A percentile compares a stretch with the other conserved stretches of the same genome.
Conservation (phyloP, 2,329 filamentous ascomycete genomes). For the Rachicladosporium sp. region DNA sequence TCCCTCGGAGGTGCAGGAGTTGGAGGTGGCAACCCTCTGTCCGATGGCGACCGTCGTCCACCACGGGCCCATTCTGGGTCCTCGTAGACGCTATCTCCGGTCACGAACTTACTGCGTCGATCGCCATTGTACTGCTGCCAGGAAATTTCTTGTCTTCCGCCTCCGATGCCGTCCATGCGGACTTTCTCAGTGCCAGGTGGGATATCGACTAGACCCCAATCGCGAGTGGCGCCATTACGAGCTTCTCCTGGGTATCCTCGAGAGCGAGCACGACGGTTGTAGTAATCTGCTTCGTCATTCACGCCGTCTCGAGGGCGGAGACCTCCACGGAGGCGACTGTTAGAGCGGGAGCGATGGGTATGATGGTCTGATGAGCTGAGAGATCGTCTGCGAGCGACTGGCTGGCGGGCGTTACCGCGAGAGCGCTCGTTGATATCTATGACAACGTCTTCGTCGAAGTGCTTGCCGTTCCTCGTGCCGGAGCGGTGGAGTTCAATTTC, state of each 20-base stretch:
- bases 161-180: slow-evolving; percentile 68
- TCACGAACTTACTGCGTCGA: slow-evolving; percentile 59
- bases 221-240: slow-evolving; percentile 58
- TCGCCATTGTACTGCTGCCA: slow-evolving; percentile 74
- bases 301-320: slow-evolving; percentile 42
- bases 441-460: slow-evolving; percentile 54
- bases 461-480: slow-evolving; percentile 33
- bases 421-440: slow-evolving; percentile 29
- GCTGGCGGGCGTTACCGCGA: slow-evolving; percentile 30
- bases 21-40: slow-evolving; percentile 13
- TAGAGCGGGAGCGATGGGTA: slow-evolving; percentile 24
- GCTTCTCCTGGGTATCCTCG: slow-evolving; percentile 62
- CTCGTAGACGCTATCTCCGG: slow-evolving; percentile 46
- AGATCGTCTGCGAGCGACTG: slow-evolving; percentile 14
- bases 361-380: slow-evolving; percentile 18
- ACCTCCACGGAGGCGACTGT: slow-evolving; percentile 21
- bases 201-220: slow-evolving; percentile 74
- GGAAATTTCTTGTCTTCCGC: slow-evolving; percentile 59
- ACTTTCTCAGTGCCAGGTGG: slow-evolving; percentile 72
- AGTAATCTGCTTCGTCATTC: slow-evolving; percentile 45
- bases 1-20: slow-evolving; percentile 11
- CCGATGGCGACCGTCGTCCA: slow-evolving; percentile 7
- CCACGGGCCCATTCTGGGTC: slow-evolving; percentile 27
- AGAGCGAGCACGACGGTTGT: slow-evolving; percentile 56
- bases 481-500: slow-evolving; percentile 45